Percentiles rank a stretch among this genome's conserved stretches.
Evolutionary conservation across 179 eudicot genomes (phyloP).

Genomic region (Sideroxylon spinosum): DNA sequence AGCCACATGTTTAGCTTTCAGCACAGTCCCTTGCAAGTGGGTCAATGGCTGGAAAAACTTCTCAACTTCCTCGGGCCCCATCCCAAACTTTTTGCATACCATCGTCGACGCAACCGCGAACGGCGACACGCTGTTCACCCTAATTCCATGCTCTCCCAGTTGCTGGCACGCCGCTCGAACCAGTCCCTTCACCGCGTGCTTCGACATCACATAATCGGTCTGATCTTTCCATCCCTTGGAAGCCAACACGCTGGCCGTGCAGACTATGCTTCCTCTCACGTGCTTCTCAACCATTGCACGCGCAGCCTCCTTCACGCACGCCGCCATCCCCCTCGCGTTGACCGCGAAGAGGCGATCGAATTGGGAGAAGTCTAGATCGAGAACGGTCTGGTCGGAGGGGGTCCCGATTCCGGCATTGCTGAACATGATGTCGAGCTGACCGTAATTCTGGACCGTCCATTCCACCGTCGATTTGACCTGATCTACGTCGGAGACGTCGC

Average conservation of each 20-base stretch:
- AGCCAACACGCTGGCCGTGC: conserved; percentile 24
- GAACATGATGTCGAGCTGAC: conserved; percentile 5
- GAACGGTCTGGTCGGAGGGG: conserved; percentile 8
- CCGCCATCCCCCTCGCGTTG: conserved; percentile 23
- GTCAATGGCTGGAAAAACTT: conserved; percentile 11
- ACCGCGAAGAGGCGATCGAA: conserved; percentile 18
- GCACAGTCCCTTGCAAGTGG: conserved; percentile 22
- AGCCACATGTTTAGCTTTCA: conserved; percentile 24
- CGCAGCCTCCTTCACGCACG: conserved; percentile 17
- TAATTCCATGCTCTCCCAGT: conserved; percentile 30
- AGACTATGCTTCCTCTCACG: conserved; percentile 26
- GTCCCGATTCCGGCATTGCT: conserved; percentile 5
- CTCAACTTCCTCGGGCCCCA: conserved; percentile 16
- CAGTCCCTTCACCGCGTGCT: conserved; percentile 32
- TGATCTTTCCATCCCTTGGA: background rate
- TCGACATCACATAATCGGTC: conserved; percentile 27
- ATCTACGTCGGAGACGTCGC: conserved; percentile 23
- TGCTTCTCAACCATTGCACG: conserved; percentile 21
- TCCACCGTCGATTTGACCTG: conserved; percentile 23
- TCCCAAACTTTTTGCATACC: background rate
- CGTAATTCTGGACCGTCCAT: conserved; percentile 12
- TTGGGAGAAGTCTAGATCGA: conserved; percentile 19
- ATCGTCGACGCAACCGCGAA: conserved; percentile 22
- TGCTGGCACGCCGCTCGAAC: conserved; percentile 21
- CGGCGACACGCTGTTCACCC: conserved; percentile 35